Evolutionary conservation across 2,329 filamentous ascomycete species (phyloP).

Genomic region (Ophiostoma australiae): DNA sequence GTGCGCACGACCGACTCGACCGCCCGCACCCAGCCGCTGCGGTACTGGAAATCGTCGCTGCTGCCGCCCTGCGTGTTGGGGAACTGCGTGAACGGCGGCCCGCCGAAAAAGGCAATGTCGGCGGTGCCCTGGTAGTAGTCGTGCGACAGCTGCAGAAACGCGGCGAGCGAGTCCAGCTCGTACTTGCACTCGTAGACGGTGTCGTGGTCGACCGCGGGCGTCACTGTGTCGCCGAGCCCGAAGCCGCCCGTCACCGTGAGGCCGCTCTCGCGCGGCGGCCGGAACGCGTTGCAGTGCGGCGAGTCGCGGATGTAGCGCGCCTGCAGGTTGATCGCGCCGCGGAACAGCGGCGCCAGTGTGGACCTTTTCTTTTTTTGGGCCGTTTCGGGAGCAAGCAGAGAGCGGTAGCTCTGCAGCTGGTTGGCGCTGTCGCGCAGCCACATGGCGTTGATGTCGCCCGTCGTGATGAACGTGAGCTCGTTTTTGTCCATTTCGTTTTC

Average conservation of each 20-base stretch:
- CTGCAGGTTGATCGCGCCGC: constrained; percentile 61
- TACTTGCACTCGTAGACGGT: constrained; percentile 82
- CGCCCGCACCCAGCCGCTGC: constrained; percentile 60
- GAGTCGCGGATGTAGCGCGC: constrained; percentile 55
- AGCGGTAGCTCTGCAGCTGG: constrained; percentile 60
- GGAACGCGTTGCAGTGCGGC: constrained; percentile 80
- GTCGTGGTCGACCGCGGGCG: constrained; percentile 49
- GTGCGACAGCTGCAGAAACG: constrained; percentile 67
- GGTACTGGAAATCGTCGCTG: constrained; percentile 57
- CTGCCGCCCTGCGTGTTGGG: neutral
- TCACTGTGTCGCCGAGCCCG: constrained; percentile 27
- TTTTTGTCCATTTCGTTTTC: constrained; percentile 45
- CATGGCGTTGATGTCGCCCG: constrained; percentile 49
- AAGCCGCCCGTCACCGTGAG: constrained; percentile 32
- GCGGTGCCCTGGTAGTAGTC: constrained; percentile 65
- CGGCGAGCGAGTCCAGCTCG: constrained; percentile 73
- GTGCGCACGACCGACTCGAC: constrained; percentile 59
- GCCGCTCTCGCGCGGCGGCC: constrained; percentile 62
- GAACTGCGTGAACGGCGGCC: neutral
- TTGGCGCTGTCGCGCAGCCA: constrained; percentile 74
- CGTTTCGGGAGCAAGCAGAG: constrained; percentile 42
- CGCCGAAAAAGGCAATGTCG: constrained; percentile 63
- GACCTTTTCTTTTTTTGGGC: neutral
- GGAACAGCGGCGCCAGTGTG: constrained; percentile 55
- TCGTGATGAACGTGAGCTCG: constrained; percentile 63